These are phyloP conservation scores for Medicago arabica DNA, from an alignment of 306 rosid genomes.

Conservation along the genomic window DNA sequence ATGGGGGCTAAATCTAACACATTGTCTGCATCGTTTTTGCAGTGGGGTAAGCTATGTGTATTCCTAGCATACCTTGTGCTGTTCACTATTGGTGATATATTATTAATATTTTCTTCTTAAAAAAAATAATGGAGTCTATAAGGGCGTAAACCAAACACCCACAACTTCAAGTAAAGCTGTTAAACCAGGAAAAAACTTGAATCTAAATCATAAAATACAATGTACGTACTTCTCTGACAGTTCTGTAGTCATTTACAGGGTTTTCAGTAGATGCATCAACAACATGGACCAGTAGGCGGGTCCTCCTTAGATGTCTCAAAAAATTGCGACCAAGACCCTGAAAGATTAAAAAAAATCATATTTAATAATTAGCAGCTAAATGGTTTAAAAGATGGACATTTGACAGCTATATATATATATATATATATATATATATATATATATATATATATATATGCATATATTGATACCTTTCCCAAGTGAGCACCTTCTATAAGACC, in stretches of 20 bases:
- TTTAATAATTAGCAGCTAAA: constrained; percentile 21
- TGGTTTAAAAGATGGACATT: constrained; percentile 1
- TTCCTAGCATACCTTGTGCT: not conserved
- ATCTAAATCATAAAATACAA: constrained; percentile 13
- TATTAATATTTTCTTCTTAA: not conserved
- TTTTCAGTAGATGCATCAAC: constrained; percentile 88
- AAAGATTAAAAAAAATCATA: constrained; percentile 36
- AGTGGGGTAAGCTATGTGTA: too few species aligned
- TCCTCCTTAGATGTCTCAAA: constrained; percentile 91
- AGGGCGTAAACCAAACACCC: not conserved
- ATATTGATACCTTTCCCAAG: constrained; percentile 85
- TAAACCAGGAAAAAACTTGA: not conserved
- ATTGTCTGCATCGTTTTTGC: too few species aligned
- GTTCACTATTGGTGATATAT: not conserved
- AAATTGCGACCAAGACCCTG: constrained; percentile 98
- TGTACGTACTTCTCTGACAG: constrained; percentile 86
- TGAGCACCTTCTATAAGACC: constrained; percentile 99
- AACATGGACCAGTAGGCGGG: constrained; percentile 88
- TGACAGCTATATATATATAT: constrained; percentile 11
- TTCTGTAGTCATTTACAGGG: constrained; percentile 83
- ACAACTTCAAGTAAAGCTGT: constrained; percentile 15
- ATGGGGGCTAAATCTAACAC: too few species aligned
- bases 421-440: constrained; percentile 13
- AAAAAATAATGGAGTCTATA: not conserved
- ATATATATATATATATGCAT: constrained; percentile 11